phyloP scores from a whole-genome alignment of 1,284 basidiomycete genomes.

The Lentinus polychrous region DNA sequence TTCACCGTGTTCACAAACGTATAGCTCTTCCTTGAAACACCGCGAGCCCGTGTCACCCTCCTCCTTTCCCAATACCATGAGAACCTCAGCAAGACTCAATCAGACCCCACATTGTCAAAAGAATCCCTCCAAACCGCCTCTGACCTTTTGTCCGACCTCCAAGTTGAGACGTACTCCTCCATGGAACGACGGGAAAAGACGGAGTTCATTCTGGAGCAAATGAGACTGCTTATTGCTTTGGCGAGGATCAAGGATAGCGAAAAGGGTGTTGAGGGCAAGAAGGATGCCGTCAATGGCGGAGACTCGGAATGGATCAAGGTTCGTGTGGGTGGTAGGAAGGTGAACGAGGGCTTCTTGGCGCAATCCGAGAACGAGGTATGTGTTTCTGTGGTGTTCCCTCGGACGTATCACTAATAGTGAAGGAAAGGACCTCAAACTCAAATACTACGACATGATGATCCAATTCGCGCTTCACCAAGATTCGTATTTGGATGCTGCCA shows the following conservation, averaged over 20 bases:
- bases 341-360: slow-evolving; percentile 92
- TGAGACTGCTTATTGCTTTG: slow-evolving; percentile 78
- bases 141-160: slow-evolving; percentile 88
- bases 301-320: slow-evolving; percentile 89
- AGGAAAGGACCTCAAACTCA: slow-evolving; percentile 86
- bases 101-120: slow-evolving; percentile 41
- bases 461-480: slow-evolving; percentile 83
- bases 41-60: slow-evolving; percentile 89
- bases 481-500: slow-evolving; percentile 90
- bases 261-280: slow-evolving; percentile 45
- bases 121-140: slow-evolving; percentile 78
- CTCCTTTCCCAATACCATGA: slow-evolving; percentile 83
- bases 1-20: not conserved
- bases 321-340: slow-evolving; percentile 86
- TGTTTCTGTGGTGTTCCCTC: slow-evolving; percentile 8
- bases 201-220: slow-evolving; percentile 97
- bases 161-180: slow-evolving; percentile 97
- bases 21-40: slow-evolving; percentile 96
- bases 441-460: slow-evolving; percentile 95
- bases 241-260: slow-evolving; percentile 65
- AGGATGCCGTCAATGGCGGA: slow-evolving; percentile 57
- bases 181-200: slow-evolving; percentile 99
- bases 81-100: slow-evolving; percentile 39
- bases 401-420: not conserved
- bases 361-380: slow-evolving; percentile 82